A percentile compares a stretch with the other conserved stretches of the same genome.
phyloP scores from a whole-genome alignment of 441 rosid species.

The Brassica balearica region DNA sequence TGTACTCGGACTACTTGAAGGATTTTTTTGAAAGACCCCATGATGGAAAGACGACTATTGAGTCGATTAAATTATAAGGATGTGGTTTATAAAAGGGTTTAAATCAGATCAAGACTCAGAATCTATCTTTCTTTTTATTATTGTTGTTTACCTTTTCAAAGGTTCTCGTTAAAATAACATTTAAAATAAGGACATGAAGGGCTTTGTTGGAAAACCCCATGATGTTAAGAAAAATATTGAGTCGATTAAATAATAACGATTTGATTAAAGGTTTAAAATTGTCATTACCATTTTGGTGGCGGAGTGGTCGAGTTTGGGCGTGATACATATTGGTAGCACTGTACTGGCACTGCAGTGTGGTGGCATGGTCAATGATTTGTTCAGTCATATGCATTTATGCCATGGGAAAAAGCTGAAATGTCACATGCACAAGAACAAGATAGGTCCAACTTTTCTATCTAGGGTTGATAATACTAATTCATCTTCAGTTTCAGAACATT shows the following conservation, averaged over 20 bases:
- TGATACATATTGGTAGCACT: neutral
- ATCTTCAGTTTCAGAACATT: neutral
- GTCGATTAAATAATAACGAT: neutral
- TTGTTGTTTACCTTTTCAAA: neutral
- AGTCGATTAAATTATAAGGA: constrained; percentile 34
- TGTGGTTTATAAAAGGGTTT: neutral
- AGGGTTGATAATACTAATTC: neutral
- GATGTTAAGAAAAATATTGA: neutral
- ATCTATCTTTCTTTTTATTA: neutral
- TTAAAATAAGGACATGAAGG: neutral
- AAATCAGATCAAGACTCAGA: neutral
- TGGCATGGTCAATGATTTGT: too few relatives aligned
- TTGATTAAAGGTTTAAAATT: neutral
- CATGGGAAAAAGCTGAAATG: neutral
- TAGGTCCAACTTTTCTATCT: neutral
- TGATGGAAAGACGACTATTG: constrained; percentile 53
- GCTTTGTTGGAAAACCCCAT: neutral
- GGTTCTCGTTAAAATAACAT: neutral
- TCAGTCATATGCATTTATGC: neutral
- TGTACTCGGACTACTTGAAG: constrained; percentile 48
- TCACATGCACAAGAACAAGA: neutral
- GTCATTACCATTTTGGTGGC: neutral
- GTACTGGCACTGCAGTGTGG: neutral
- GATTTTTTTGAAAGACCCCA: constrained; percentile 48
- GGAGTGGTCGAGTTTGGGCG: neutral